Evolutionary conservation across 306 rosid genomes (phyloP), one percentile per base, ranked within the genome.

Genomic region (Lathyrus sativus): DNA sequence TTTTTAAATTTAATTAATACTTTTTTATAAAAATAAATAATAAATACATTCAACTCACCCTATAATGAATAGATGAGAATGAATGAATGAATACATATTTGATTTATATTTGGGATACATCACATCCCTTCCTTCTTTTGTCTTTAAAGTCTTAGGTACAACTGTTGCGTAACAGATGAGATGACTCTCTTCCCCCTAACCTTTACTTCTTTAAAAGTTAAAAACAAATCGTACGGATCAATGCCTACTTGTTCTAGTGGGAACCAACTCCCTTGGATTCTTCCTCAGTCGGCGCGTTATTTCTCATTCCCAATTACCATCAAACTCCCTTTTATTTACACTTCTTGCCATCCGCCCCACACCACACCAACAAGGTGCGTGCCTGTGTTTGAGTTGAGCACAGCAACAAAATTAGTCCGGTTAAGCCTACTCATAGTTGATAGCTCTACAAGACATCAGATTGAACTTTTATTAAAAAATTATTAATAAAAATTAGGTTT

Each of bases 241-340:
- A 39, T 41, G 6, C 42, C 55, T 48, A 48, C 18, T 14, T n/a
- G 19, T n/a, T 0, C 13, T 2, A 39, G 31, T 5, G 26, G 2
- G 41, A 46, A 15, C 26, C 66, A 74, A 74, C 63, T 71, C 73
- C 35, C 73, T 74, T 43, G 44, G 67, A 74, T 74, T 66, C 73
- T 74, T 74, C 78, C 31, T 31, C 13, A 73, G 65, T 73, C 71
- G 59, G 54, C 66, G 39, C 9, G 9, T 35, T 44, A 33, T 10
- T 15, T 7, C 17, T 11, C 1, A 0, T 2, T 0, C 18, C 9
- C 31, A 54, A 12, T 17, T 3, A 41, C 28, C 33, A 3, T 17
- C 41, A 45, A 45, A 2, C 24, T 22, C 42, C 10, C 14, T 3
- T 7, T 8, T 18, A 65, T 65, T 74, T 74, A 66, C 78, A 2